Percentiles rank a stretch among this genome's conserved stretches.
Evolutionary conservation across 73 alveolate genomes (phyloP).

Genomic region (Symbiodinium natans): DNA sequence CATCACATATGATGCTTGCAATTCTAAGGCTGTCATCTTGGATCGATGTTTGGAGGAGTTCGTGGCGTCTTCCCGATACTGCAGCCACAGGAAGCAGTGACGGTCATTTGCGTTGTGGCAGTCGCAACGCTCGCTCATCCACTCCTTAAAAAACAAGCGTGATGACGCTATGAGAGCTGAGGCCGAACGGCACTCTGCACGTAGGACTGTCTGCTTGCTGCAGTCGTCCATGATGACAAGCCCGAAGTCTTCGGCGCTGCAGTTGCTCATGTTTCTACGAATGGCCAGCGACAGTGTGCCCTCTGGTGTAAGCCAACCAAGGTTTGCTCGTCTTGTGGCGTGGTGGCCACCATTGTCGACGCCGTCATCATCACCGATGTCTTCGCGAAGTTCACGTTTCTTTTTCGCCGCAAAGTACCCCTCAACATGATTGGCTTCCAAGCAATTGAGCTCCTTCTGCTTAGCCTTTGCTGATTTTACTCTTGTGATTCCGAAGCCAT

Average conservation of each 20-base stretch:
- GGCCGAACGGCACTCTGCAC: background rate
- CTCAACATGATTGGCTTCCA: too few species aligned
- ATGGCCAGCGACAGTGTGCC: conserved; percentile 1
- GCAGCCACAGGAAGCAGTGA: background rate
- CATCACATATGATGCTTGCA: background rate
- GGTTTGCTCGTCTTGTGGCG: background rate
- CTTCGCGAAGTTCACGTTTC: too few species aligned
- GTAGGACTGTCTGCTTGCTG: background rate
- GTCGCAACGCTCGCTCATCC: background rate
- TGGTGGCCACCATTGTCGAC: too few species aligned
- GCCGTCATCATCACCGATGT: too few species aligned
- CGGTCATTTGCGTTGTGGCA: background rate
- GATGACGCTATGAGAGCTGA: background rate
- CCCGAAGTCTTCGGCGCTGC: background rate
- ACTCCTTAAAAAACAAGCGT: background rate
- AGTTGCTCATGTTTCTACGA: background rate
- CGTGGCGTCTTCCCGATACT: conserved; percentile 18
- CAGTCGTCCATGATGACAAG: background rate
- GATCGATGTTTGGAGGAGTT: conserved; percentile 19
- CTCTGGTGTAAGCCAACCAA: conserved; percentile 18
- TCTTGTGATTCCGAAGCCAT: too few species aligned
- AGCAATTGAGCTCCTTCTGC: too few species aligned
- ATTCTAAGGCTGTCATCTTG: conserved; percentile 19
- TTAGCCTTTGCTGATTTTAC: too few species aligned
- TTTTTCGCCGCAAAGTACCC: too few species aligned